phyloP scores from a whole-genome alignment of 805 yeast species.

The Blastobotrys chiropterorum region DNA sequence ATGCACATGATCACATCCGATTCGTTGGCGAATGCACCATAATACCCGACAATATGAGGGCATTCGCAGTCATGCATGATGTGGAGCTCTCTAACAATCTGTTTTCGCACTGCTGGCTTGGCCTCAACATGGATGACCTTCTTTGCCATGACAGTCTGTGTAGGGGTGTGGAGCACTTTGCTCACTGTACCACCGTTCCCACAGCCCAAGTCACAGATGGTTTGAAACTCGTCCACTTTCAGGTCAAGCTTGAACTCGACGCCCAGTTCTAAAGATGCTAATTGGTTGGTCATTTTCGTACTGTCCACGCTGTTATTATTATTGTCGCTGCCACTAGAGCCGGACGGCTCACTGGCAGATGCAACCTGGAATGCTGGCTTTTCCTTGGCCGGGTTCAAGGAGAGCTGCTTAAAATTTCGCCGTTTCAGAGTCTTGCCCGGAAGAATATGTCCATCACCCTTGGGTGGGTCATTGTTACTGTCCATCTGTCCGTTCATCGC shows the following conservation, averaged over 20 bases:
- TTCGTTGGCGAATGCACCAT: conserved; percentile 77
- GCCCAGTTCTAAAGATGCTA: conserved; percentile 47
- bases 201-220: conserved; percentile 72
- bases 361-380: background rate
- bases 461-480: background rate
- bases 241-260: conserved; percentile 49
- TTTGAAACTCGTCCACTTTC: conserved; percentile 61
- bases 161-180: conserved; percentile 83
- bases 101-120: conserved; percentile 70
- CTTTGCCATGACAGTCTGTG: conserved; percentile 83
- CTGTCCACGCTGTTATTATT: conserved; percentile 24
- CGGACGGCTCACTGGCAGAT: background rate
- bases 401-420: conserved; percentile 52
- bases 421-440: conserved; percentile 45
- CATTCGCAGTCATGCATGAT: conserved; percentile 83
- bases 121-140: conserved; percentile 83
- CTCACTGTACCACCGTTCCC: conserved; percentile 94
- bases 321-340: background rate
- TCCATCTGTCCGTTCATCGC: background rate
- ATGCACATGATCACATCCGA: conserved; percentile 78
- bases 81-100: conserved; percentile 79
- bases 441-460: background rate
- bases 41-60: conserved; percentile 80
- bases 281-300: conserved; percentile 31
- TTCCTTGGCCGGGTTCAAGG: conserved; percentile 26